Percentiles rank a stretch among this genome's conserved stretches.
phyloP scores from a whole-genome alignment of 2,329 filamentous ascomycete genomes.

The Thielaviopsis euricoi region DNA sequence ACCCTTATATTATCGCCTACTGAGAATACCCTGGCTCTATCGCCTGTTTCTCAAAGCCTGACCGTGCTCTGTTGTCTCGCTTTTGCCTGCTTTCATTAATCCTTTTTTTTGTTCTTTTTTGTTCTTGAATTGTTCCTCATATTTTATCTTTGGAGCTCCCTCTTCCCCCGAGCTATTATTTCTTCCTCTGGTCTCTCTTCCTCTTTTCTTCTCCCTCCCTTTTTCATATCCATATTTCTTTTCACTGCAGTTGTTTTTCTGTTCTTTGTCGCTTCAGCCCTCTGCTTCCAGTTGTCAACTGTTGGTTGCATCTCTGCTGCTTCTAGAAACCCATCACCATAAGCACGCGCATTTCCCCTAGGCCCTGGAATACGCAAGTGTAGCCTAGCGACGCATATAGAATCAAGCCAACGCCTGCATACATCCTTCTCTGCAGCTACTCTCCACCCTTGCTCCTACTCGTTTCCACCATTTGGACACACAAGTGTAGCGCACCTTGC shows the following conservation, averaged over 20 bases:
- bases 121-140: not conserved
- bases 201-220: not conserved
- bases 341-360: constrained; percentile 3
- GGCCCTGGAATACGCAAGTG: constrained; percentile 2
- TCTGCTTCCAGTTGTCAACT: not conserved
- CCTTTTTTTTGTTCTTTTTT: not conserved
- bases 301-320: constrained; percentile 1
- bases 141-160: not conserved
- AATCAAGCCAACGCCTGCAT: not conserved
- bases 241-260: not conserved
- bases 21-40: constrained; percentile 1
- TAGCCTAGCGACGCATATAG: not conserved
- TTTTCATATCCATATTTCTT: not conserved
- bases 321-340: constrained; percentile 3
- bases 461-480: not conserved
- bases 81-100: not conserved
- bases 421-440: not conserved
- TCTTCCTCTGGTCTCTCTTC: not conserved
- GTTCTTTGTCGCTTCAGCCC: not conserved
- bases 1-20: not conserved
- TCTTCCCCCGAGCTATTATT: not conserved
- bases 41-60: not conserved
- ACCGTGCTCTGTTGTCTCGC: not conserved
- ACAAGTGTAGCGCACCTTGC: not conserved
- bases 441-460: not conserved